Conservation (phyloP, 2,329 filamentous ascomycete species). For the Nothomitra cinnamomea region DNA sequence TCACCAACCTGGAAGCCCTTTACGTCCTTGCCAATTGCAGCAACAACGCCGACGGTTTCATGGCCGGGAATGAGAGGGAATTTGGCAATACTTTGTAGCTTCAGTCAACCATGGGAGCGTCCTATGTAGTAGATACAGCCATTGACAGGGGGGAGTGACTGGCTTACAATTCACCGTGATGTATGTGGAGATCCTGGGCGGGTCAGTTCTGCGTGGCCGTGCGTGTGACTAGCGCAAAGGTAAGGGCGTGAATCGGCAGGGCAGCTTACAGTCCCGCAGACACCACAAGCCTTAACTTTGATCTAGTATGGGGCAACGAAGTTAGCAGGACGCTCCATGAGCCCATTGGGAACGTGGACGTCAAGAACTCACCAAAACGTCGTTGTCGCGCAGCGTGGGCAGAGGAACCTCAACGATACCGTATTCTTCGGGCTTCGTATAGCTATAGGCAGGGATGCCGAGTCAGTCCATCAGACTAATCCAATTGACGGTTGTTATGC, state of each 20-base stretch:
- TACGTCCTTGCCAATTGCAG: conserved; percentile 39
- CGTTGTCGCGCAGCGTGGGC: conserved; percentile 40
- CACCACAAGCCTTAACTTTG: conserved; percentile 51
- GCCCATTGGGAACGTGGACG: neutral
- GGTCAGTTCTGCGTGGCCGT: neutral
- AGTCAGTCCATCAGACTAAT: neutral
- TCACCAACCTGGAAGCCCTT: conserved; percentile 44
- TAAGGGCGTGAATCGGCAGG: neutral
- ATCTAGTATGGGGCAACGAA: conserved; percentile 23
- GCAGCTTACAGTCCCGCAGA: conserved; percentile 33
- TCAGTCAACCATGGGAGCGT: conserved; percentile 12
- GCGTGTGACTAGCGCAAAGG: neutral
- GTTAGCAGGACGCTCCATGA: conserved; percentile 8
- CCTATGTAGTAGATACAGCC: too few species aligned
- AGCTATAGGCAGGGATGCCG: conserved; percentile 20
- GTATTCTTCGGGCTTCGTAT: conserved; percentile 45
- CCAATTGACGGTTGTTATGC: neutral
- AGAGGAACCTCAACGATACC: conserved; percentile 44
- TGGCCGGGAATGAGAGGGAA: conserved; percentile 51
- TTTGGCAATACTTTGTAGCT: conserved; percentile 15
- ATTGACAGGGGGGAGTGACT: neutral
- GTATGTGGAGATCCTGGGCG: conserved; percentile 33
- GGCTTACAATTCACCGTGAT: conserved; percentile 49
- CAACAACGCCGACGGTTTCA: conserved; percentile 49
- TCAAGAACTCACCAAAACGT: conserved; percentile 32